Conservation (phyloP, 257 asterid genomes). For the Sherardia arvensis region DNA sequence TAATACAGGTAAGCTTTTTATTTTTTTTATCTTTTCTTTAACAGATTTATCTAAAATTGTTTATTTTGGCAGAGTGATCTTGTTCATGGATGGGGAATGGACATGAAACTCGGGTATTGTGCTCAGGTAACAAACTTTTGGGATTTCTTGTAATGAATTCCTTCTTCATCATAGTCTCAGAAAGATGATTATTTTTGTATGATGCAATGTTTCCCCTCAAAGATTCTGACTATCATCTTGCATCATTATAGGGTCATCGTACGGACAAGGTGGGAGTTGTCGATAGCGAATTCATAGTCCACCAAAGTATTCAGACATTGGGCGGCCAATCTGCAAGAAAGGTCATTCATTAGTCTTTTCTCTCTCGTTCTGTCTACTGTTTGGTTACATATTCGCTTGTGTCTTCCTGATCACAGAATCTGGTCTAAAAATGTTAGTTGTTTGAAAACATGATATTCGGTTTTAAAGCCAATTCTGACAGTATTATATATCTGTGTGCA, state of each 20-base stretch:
- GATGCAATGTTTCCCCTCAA: background rate
- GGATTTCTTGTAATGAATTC: background rate
- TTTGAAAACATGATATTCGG: background rate
- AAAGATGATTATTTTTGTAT: background rate
- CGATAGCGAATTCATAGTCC: constrained; percentile 84
- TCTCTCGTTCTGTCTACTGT: background rate
- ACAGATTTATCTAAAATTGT: background rate
- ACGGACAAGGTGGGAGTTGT: constrained; percentile 85
- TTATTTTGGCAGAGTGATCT: constrained; percentile 74
- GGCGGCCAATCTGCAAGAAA: constrained; percentile 73
- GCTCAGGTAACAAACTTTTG: constrained; percentile 54
- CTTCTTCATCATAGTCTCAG: background rate
- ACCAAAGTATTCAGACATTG: constrained; percentile 93
- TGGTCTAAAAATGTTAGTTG: background rate
- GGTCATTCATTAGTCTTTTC: constrained; percentile 21
- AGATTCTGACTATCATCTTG: constrained; percentile 4
- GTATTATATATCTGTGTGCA: constrained; percentile 21
- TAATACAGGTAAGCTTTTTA: constrained; percentile 52
- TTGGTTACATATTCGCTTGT: background rate
- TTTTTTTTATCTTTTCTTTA: background rate
- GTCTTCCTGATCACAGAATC: background rate
- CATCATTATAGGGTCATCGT: constrained; percentile 65
- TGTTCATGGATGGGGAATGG: constrained; percentile 99
- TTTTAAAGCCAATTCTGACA: background rate
- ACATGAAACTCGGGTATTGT: constrained; percentile 96